Conservation (phyloP, 345 rosid species). For the Cardamine resedifolia region DNA sequence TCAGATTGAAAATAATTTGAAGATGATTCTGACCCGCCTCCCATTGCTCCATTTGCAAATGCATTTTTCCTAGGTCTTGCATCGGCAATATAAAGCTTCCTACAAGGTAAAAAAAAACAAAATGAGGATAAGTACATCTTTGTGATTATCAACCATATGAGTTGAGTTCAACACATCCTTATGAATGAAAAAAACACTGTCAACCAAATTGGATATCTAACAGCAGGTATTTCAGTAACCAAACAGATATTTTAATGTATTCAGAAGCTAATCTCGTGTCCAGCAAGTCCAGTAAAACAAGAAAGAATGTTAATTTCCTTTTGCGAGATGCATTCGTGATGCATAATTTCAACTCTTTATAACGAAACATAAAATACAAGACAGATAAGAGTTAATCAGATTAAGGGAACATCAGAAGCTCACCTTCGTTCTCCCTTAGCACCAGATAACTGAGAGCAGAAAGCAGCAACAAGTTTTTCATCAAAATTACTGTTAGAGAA, state of each 20-base stretch:
- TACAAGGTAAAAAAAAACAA: conserved; percentile 32
- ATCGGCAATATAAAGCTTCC: conserved; percentile 96
- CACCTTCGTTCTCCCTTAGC: conserved; percentile 60
- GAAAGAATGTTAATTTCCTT: background rate
- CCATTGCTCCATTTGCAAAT: conserved; percentile 99
- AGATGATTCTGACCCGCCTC: conserved; percentile 99
- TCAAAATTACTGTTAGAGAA: conserved; percentile 67
- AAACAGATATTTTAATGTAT: conserved; percentile 15
- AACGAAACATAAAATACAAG: conserved; percentile 13
- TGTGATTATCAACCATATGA: background rate
- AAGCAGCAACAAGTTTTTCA: conserved; percentile 94
- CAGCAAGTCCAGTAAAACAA: background rate
- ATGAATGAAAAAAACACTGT: background rate
- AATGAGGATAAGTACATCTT: conserved; percentile 8
- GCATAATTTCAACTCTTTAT: background rate
- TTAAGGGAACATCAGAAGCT: conserved; percentile 18
- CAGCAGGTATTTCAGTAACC: background rate
- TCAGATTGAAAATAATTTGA: conserved; percentile 92
- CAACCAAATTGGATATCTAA: conserved; percentile 6
- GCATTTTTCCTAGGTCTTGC: conserved; percentile 99
- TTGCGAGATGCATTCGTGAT: background rate
- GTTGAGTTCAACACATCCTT: conserved; percentile 9
- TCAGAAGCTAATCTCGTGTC: background rate
- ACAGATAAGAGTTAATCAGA: conserved; percentile 1
- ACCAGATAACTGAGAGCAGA: conserved; percentile 63